A percentile compares a stretch with the other conserved stretches of the same genome.
Conservation (phyloP, 257 asterid genomes). For the Anisodus tanguticus region DNA sequence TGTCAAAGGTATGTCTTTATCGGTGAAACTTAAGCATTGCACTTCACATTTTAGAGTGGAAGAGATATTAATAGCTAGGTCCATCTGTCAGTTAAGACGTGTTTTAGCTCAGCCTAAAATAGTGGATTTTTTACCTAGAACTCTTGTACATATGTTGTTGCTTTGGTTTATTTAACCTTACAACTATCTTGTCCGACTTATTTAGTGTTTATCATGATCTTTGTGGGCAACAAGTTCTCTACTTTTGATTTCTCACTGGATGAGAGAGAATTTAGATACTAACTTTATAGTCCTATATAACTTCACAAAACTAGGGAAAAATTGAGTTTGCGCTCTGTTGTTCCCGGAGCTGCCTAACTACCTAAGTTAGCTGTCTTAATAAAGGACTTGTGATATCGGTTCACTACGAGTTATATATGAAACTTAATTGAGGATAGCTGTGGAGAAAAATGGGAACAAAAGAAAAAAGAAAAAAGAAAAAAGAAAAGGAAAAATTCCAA, state of each 20-base stretch:
- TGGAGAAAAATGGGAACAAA: background rate
- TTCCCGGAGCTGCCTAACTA: background rate
- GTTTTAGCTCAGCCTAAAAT: background rate
- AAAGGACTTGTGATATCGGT: background rate
- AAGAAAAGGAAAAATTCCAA: background rate
- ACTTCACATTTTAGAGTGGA: background rate
- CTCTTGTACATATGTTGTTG: background rate
- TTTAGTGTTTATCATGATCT: background rate
- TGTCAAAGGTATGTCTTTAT: conserved; percentile 22
- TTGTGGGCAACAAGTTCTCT: conserved; percentile 1
- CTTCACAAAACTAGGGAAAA: background rate
- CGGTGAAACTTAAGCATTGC: background rate
- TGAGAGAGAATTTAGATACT: background rate
- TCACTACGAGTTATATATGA: background rate
- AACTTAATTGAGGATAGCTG: background rate
- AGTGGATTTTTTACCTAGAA: background rate
- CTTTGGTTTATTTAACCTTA: background rate
- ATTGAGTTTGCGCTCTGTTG: background rate
- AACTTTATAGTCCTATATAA: background rate
- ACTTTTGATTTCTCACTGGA: background rate
- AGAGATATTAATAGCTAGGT: background rate
- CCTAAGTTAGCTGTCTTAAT: background rate
- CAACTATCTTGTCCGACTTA: background rate
- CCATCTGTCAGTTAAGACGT: background rate
- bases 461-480: background rate